Evolutionary conservation across 352 stramenopile genomes (phyloP).

Genomic region (Aphanomyces astaci): DNA sequence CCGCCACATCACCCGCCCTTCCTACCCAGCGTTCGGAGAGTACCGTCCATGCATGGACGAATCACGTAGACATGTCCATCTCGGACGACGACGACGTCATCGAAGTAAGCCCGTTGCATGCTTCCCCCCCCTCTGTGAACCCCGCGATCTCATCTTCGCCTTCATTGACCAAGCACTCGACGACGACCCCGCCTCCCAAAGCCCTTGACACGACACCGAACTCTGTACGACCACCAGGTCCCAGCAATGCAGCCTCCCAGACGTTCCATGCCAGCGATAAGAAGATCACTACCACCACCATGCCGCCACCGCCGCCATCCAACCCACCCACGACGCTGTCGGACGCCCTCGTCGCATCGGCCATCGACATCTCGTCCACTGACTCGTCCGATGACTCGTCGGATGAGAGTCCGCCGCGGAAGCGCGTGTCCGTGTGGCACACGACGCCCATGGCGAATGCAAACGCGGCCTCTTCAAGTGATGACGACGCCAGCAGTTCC

Average conservation of each 20-base stretch:
- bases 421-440: constrained; percentile 20
- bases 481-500: neutral
- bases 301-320: too few species aligned
- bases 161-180: neutral
- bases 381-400: neutral
- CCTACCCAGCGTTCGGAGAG: neutral
- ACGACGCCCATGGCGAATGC: neutral
- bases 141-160: too few species aligned
- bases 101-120: too few species aligned
- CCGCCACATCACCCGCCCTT: neutral
- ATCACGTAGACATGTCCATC: neutral
- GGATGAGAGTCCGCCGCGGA: neutral
- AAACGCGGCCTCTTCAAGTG: neutral
- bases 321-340: neutral
- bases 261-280: neutral
- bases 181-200: constrained; percentile 35
- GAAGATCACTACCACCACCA: neutral
- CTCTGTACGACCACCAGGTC: too few species aligned
- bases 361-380: neutral
- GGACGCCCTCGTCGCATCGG: neutral
- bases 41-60: neutral
- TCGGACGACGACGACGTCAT: neutral
- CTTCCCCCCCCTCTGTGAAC: too few species aligned
- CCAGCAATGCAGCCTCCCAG: neutral
- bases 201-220: constrained; percentile 25